Percentiles rank a stretch among this genome's conserved stretches.
Conservation (phyloP, 2,329 filamentous ascomycete genomes). For the Monosporascus sp. region DNA sequence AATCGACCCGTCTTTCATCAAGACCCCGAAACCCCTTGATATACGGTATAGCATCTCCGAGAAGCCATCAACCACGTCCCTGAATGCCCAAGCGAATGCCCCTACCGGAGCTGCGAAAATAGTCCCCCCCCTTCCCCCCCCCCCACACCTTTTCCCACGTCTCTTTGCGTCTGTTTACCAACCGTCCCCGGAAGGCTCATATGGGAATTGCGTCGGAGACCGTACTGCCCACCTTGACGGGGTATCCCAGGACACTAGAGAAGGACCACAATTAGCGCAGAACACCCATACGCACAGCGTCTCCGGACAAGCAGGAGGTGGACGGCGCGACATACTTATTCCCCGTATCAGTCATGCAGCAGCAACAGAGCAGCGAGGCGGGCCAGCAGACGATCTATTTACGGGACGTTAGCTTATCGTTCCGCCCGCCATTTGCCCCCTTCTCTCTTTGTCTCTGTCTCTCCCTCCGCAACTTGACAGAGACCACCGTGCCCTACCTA, state of each 20-base stretch:
- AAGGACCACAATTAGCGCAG: not conserved
- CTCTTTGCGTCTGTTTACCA: no score
- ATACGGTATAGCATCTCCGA: no score
- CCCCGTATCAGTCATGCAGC: slow-evolving; percentile 7
- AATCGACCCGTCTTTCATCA: no score
- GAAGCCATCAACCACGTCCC: no score
- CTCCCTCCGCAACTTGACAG: not conserved
- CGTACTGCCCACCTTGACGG: slow-evolving; percentile 6
- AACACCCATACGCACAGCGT: not conserved
- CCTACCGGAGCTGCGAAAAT: no score
- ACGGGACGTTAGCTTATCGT: not conserved
- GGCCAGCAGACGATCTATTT: slow-evolving; percentile 10
- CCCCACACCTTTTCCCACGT: no score
- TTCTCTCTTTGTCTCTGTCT: not conserved
- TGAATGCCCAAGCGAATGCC: no score
- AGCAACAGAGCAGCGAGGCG: slow-evolving; percentile 8
- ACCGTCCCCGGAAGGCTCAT: not conserved
- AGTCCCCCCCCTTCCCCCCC: no score
- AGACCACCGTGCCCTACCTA: not conserved
- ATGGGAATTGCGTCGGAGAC: slow-evolving; percentile 8
- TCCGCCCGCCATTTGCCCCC: not conserved
- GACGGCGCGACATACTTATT: slow-evolving; percentile 5
- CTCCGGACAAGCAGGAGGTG: not conserved
- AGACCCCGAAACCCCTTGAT: no score
- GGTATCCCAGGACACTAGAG: slow-evolving; percentile 7